These are phyloP conservation scores for Saccharum officinarum DNA, from an alignment of 176 grass and related monocot genomes.

Conservation along the genomic window DNA sequence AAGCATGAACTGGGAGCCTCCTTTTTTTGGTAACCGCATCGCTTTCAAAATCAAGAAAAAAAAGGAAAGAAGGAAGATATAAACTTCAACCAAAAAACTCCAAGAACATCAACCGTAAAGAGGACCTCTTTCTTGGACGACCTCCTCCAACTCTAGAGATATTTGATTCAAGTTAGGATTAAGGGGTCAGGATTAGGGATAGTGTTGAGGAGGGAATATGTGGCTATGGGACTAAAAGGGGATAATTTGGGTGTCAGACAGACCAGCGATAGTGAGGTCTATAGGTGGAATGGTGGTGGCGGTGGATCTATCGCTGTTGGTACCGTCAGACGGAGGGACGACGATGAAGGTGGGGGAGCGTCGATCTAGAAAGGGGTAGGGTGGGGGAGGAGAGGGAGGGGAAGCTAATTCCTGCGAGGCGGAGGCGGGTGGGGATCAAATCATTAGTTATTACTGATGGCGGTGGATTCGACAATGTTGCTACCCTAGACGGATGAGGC, in stretches of 20 bases:
- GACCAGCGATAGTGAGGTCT: neutral
- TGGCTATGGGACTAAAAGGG: neutral
- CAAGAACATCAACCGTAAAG: neutral
- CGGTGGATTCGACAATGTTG: neutral
- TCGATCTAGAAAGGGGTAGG: neutral
- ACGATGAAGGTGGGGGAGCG: neutral
- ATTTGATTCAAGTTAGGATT: neutral
- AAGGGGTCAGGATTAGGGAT: neutral
- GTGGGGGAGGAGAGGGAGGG: neutral
- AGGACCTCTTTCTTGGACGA: neutral
- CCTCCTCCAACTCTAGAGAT: neutral
- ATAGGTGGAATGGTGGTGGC: neutral
- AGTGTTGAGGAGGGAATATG: neutral
- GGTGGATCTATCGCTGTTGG: neutral
- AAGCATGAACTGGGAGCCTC: neutral
- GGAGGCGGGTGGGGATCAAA: neutral
- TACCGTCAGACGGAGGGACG: neutral
- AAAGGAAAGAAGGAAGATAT: neutral
- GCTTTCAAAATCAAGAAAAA: neutral
- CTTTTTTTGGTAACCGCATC: neutral
- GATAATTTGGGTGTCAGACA: neutral
- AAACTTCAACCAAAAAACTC: neutral
- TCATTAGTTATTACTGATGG: neutral
- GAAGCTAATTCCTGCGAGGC: neutral
- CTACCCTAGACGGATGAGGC: fast-evolving